Conservation (phyloP, 2,329 filamentous ascomycete genomes). For the Fusarium lateritium region DNA sequence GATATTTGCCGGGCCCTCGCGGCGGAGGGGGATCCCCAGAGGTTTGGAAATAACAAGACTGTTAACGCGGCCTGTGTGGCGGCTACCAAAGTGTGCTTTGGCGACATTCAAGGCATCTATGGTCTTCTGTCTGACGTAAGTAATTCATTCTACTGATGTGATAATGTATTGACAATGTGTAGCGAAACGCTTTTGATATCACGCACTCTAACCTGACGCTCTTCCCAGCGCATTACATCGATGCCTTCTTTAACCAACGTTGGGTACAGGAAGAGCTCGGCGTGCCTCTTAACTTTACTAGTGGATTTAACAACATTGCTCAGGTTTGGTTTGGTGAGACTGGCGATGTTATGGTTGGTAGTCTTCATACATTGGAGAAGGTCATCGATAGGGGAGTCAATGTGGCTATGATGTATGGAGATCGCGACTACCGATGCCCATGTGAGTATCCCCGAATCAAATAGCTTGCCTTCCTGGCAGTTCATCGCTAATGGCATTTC, state of each 20-base stretch:
- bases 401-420: conserved; percentile 78
- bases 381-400: conserved; percentile 73
- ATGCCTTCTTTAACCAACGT: conserved; percentile 74
- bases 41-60: conserved; percentile 56
- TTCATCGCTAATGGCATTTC: not conserved
- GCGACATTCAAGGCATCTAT: conserved; percentile 25
- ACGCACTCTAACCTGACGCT: conserved; percentile 67
- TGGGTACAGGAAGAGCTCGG: conserved; percentile 71
- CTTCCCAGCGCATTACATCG: conserved; percentile 71
- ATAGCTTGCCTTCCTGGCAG: rapidly evolving
- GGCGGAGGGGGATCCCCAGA: conserved; percentile 54
- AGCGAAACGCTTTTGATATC: conserved; percentile 73
- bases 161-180: conserved; percentile 39
- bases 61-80: conserved; percentile 65
- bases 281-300: conserved; percentile 71
- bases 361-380: conserved; percentile 62
- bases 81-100: conserved; percentile 56
- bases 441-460: conserved; percentile 58
- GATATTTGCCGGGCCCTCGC: conserved; percentile 60
- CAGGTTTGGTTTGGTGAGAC: conserved; percentile 71
- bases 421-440: conserved; percentile 72
- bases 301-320: conserved; percentile 55
- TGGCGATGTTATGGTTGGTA: conserved; percentile 65
- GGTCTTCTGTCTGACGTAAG: conserved; percentile 9
- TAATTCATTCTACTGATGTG: rapidly evolving